A percentile compares a stretch with the other conserved stretches of the same genome.
phyloP scores from a whole-genome alignment of 2,329 filamentous ascomycete species.

The Raffaelea albimanens region DNA sequence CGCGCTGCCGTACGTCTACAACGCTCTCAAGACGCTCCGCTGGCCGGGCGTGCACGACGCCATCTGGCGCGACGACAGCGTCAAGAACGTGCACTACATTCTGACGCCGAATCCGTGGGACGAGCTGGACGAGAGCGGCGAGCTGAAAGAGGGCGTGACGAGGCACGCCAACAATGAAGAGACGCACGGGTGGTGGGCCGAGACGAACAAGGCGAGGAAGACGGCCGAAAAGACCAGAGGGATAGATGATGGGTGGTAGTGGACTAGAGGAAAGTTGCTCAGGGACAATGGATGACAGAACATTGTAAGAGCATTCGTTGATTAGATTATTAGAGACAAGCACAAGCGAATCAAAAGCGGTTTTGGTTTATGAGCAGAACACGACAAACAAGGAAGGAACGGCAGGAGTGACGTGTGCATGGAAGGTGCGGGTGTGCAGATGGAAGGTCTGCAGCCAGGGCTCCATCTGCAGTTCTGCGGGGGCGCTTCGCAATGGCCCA shows the following conservation, averaged over 20 bases:
- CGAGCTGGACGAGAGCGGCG: constrained; percentile 34
- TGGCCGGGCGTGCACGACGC: constrained; percentile 37
- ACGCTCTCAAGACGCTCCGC: constrained; percentile 52
- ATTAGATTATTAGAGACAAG: too few species aligned
- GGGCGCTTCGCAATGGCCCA: too few species aligned
- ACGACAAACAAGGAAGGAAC: too few species aligned
- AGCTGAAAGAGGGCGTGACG: constrained; percentile 21
- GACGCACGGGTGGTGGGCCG: constrained; percentile 48
- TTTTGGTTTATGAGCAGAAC: too few species aligned
- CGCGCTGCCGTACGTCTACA: constrained; percentile 50
- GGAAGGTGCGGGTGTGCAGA: too few species aligned
- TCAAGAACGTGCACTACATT: constrained; percentile 56
- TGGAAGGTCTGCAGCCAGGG: too few species aligned
- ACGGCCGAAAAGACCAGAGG: constrained; percentile 11
- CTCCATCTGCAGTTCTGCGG: too few species aligned
- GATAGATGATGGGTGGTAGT: constrained; percentile 11
- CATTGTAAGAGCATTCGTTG: too few species aligned
- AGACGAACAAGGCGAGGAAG: constrained; percentile 30
- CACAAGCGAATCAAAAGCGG: too few species aligned
- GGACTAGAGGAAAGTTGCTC: too few species aligned
- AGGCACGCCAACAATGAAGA: constrained; percentile 30
- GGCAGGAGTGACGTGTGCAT: too few species aligned
- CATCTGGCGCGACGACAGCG: constrained; percentile 48
- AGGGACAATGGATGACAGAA: too few species aligned
- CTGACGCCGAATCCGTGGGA: constrained; percentile 52